Evolutionary conservation across 495 filamentous ascomycete species (phyloP).

Genomic region (Daldinia loculata): DNA sequence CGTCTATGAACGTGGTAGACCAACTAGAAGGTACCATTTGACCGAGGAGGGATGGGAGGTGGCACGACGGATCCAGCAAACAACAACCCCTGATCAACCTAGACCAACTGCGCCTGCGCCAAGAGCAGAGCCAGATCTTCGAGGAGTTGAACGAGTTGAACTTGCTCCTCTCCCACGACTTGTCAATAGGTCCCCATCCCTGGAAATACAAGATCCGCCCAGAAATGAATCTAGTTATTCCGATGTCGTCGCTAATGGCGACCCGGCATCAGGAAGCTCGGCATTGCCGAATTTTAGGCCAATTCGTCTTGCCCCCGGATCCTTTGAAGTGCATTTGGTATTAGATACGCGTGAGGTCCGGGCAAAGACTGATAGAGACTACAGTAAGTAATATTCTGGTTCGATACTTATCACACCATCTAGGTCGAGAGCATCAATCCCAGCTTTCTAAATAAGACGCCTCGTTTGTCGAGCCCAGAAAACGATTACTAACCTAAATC

Average conservation of each 20-base stretch:
- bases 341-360: slow-evolving; percentile 82
- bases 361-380: slow-evolving; percentile 78
- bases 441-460: background rate
- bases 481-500: slow-evolving; percentile 2
- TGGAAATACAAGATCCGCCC: slow-evolving; percentile 31
- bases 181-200: slow-evolving; percentile 27
- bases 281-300: slow-evolving; percentile 64
- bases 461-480: background rate
- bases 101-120: slow-evolving; percentile 16
- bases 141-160: slow-evolving; percentile 13
- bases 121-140: slow-evolving; percentile 7
- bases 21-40: slow-evolving; percentile 71
- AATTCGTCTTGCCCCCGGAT: slow-evolving; percentile 66
- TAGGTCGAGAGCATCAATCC: background rate
- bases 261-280: slow-evolving; percentile 42
- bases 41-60: slow-evolving; percentile 85
- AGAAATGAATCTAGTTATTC: slow-evolving; percentile 35
- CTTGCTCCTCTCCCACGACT: background rate
- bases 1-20: slow-evolving; percentile 75
- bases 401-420: background rate
- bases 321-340: slow-evolving; percentile 77
- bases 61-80: slow-evolving; percentile 70
- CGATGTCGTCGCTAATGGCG: slow-evolving; percentile 55
- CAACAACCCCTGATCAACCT: slow-evolving; percentile 37
- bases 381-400: slow-evolving; percentile 51